These are phyloP conservation scores for Aspergillus tanneri DNA, from an alignment of 2,329 filamentous ascomycete genomes.

Conservation along the genomic window DNA sequence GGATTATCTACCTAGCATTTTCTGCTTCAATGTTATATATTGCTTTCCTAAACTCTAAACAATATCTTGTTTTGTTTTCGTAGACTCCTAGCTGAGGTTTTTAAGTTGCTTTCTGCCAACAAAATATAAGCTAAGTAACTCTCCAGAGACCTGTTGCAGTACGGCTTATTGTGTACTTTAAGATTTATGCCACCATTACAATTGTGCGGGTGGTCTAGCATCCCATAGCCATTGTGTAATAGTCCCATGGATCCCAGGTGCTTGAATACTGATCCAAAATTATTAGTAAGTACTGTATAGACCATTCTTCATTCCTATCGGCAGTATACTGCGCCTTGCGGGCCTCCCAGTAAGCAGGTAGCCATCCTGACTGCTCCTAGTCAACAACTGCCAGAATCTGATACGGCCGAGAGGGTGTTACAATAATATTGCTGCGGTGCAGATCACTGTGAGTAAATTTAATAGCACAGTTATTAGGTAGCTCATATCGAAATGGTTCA, in stretches of 20 bases:
- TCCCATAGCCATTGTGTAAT: too few species aligned
- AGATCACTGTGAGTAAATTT: constrained; percentile 39
- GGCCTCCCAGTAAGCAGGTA: constrained; percentile 35
- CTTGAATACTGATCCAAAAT: constrained; percentile 29
- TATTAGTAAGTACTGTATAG: constrained; percentile 29
- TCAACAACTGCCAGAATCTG: constrained; percentile 30
- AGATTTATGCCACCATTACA: too few species aligned
- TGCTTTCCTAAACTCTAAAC: too few species aligned
- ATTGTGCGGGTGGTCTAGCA: too few species aligned
- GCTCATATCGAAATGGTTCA: constrained; percentile 29
- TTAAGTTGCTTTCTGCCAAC: too few species aligned
- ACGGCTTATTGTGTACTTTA: too few species aligned
- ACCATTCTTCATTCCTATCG: constrained; percentile 24
- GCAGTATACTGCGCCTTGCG: constrained; percentile 29
- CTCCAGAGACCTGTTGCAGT: too few species aligned
- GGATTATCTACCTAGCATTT: too few species aligned
- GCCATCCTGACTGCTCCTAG: constrained; percentile 35
- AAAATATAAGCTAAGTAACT: too few species aligned
- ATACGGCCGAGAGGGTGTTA: constrained; percentile 21
- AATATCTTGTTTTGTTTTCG: too few species aligned
- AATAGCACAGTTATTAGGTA: constrained; percentile 32
- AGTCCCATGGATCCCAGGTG: constrained; percentile 32
- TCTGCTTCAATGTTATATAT: too few species aligned
- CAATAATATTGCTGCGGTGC: constrained; percentile 36
- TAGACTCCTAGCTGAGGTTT: too few species aligned